These are phyloP conservation scores for Globisporangium yorkense DNA, from an alignment of 352 stramenopile genomes.

Conservation along the genomic window DNA sequence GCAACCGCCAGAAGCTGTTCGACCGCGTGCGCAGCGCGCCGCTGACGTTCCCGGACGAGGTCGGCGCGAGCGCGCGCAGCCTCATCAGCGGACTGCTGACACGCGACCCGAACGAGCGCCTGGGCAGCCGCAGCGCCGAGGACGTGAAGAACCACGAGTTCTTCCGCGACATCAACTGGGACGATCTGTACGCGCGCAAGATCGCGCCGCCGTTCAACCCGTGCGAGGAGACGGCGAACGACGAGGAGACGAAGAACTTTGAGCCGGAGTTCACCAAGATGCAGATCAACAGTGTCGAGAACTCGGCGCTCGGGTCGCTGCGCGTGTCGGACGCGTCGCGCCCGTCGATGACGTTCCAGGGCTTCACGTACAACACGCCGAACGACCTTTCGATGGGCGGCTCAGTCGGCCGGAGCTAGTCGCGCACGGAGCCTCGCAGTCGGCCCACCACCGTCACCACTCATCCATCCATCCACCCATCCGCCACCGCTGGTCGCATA, in stretches of 20 bases:
- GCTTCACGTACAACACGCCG: conserved; percentile 88
- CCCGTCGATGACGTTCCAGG: conserved; percentile 86
- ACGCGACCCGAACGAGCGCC: conserved; percentile 70
- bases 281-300: conserved; percentile 84
- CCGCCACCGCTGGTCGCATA: background rate
- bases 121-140: conserved; percentile 69
- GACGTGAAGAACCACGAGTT: conserved; percentile 86
- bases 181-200: conserved; percentile 79
- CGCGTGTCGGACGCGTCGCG: conserved; percentile 72
- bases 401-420: conserved; percentile 57
- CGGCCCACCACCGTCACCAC: background rate
- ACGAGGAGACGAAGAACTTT: conserved; percentile 87
- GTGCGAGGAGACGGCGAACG: conserved; percentile 48
- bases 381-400: conserved; percentile 79
- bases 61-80: conserved; percentile 59
- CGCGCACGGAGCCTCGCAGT: conserved; percentile 1
- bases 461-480: background rate
- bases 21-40: conserved; percentile 85
- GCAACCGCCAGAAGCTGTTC: conserved; percentile 91
- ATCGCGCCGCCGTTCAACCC: conserved; percentile 83
- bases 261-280: conserved; percentile 89
- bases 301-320: conserved; percentile 50
- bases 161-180: conserved; percentile 78
- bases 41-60: conserved; percentile 85
- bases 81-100: conserved; percentile 83